phyloP scores from a whole-genome alignment of 305 asterid species.

The Withania somnifera region DNA sequence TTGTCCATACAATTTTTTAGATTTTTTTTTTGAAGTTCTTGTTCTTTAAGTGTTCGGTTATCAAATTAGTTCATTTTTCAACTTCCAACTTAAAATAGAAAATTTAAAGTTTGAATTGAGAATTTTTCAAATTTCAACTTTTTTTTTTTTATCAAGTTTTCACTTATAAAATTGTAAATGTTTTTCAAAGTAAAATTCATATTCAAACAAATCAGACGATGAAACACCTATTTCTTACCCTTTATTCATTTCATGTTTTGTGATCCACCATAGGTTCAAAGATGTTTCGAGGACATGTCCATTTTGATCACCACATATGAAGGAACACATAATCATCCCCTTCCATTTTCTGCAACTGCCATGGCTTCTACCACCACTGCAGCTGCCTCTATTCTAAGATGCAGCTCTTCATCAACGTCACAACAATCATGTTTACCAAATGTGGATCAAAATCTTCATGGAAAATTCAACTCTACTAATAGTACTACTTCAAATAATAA shows the following conservation, averaged over 20 bases:
- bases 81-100: background rate
- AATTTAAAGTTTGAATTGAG: background rate
- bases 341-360: slow-evolving; percentile 31
- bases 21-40: too few species aligned
- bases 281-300: slow-evolving; percentile 38
- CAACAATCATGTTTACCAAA: background rate
- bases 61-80: background rate
- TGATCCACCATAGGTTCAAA: slow-evolving; percentile 29
- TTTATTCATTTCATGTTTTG: background rate
- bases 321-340: slow-evolving; percentile 51
- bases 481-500: background rate
- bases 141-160: background rate
- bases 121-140: background rate
- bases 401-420: slow-evolving; percentile 23
- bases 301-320: slow-evolving; percentile 38
- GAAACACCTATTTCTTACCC: background rate
- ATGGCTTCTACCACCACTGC: slow-evolving; percentile 48
- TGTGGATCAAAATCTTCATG: background rate
- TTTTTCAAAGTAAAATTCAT: background rate
- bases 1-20: background rate
- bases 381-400: slow-evolving; percentile 36
- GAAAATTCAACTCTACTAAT: background rate
- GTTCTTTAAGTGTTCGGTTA: background rate
- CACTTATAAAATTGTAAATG: background rate
- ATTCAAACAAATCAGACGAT: background rate